Conservation (phyloP, 1,139 yeast genomes). For the Nakaseomyces uthaithaninus region DNA sequence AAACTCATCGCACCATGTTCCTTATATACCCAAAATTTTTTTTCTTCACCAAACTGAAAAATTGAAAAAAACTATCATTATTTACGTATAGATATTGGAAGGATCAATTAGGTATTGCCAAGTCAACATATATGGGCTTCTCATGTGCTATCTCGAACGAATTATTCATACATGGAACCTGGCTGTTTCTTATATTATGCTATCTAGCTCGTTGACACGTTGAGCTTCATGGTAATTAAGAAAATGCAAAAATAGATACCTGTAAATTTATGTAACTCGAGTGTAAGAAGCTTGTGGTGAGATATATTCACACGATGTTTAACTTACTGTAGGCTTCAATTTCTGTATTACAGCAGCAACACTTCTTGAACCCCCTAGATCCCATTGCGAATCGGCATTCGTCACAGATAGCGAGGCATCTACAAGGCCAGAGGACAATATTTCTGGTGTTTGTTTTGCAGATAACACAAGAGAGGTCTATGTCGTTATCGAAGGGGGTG, state of each 20-base stretch:
- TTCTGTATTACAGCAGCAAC: conserved; percentile 75
- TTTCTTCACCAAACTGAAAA: neutral
- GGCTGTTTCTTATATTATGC: no score
- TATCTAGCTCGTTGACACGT: no score
- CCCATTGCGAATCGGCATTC: conserved; percentile 73
- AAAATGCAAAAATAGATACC: no score
- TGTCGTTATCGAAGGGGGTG: conserved; percentile 11
- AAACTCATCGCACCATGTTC: neutral
- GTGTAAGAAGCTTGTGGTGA: neutral
- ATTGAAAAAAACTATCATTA: no score
- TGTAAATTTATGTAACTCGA: no score
- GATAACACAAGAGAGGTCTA: conserved; percentile 52
- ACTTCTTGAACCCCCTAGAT: conserved; percentile 62
- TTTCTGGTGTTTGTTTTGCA: conserved; percentile 72
- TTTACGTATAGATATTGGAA: no score
- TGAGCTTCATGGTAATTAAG: no score
- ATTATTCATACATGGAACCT: no score
- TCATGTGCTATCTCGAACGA: no score
- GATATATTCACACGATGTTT: conserved; percentile 21
- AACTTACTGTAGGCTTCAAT: conserved; percentile 54
- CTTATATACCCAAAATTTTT: neutral
- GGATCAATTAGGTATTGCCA: no score
- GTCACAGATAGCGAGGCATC: conserved; percentile 82
- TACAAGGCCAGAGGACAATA: conserved; percentile 87
- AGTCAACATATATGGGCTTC: no score